phyloP scores from a whole-genome alignment of 371 early-diverging fungal species.

The Mucor saturninus region DNA sequence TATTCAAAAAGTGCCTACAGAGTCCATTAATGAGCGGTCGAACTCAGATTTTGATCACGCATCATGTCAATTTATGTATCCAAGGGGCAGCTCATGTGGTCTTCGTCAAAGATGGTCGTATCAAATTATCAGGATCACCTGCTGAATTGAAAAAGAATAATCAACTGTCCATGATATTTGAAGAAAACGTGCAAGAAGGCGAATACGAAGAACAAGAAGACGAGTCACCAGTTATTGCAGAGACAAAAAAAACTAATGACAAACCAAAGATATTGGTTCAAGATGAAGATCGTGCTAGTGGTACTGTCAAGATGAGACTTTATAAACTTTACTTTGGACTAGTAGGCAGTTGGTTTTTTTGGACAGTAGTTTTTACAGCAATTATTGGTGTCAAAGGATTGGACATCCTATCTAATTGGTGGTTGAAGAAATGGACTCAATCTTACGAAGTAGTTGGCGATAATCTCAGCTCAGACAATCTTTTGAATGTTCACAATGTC shows the following conservation, averaged over 20 bases:
- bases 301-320: conserved; percentile 48
- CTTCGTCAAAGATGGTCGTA: conserved; percentile 63
- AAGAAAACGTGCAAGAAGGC: conserved; percentile 6
- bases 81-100: conserved; percentile 68
- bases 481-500: not conserved
- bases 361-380: conserved; percentile 36
- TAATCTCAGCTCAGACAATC: not conserved
- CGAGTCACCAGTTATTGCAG: not conserved
- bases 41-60: conserved; percentile 88
- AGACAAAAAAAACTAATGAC: conserved; percentile 6
- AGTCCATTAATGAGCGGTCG: conserved; percentile 75
- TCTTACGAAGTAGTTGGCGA: conserved; percentile 22
- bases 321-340: conserved; percentile 47
- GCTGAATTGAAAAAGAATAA: conserved; percentile 51
- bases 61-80: conserved; percentile 83
- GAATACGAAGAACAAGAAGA: not conserved
- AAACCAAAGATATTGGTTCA: conserved; percentile 29
- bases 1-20: conserved; percentile 72
- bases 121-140: conserved; percentile 46
- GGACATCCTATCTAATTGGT: conserved; percentile 46
- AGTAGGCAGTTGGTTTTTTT: conserved; percentile 48
- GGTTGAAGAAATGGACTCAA: conserved; percentile 56
- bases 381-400: conserved; percentile 41
- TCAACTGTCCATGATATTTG: conserved; percentile 8
- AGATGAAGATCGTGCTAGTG: conserved; percentile 42